Base-by-base conservation (phyloP, 805 yeast species). In the Cyberlindnera maclurae region DNA sequence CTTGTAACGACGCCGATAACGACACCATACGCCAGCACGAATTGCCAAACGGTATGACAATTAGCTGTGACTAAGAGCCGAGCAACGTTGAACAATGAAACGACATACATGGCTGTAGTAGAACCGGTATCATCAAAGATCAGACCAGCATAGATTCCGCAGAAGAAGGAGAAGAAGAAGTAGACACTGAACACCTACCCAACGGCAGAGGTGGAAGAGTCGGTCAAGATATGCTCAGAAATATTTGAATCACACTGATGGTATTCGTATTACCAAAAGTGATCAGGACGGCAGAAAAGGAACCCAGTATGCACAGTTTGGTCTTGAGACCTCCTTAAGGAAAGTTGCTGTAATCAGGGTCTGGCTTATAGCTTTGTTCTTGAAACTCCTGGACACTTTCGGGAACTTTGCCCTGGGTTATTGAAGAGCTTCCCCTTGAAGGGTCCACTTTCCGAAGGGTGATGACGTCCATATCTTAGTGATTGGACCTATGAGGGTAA, bases 251-350 rank as follows among this genome's bases (percentile, higher is more conserved):
- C 1, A 79, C 81, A 38, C 88, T 87, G 10, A 73, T 66, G 1
- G 83, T 61, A 52, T 82, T 82, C 58, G 79, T 65, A 18, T 82
- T 46, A 2, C 94, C 94, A 51, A 81, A 74, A 4, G 73, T 65
- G 3, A 73, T 71, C 2, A 70, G 57, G 29, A 73, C 70, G 7
- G 75, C 54, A 44, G 77, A 59, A 3, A 85, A 83, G 0, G 80
- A 67, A n/a, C 57, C 57, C 16, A 53, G 20, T 1, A 47, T 52
- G 3, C 52, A 57, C 16, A 49, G 40, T 45, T 65, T 64, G 3
- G 75, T 74, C 34, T 50, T 41, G 15, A 51, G 36, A 0, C 74
- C 73, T n/a, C 74, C 73, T 37, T 69, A 74, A 0, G 82, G 83
- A 39, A 59, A 68, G 8, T 53, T 58, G 0, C 68, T 68, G 15